Base-by-base conservation (phyloP, 202 grass and related monocot species). In the Digitaria exilis region DNA sequence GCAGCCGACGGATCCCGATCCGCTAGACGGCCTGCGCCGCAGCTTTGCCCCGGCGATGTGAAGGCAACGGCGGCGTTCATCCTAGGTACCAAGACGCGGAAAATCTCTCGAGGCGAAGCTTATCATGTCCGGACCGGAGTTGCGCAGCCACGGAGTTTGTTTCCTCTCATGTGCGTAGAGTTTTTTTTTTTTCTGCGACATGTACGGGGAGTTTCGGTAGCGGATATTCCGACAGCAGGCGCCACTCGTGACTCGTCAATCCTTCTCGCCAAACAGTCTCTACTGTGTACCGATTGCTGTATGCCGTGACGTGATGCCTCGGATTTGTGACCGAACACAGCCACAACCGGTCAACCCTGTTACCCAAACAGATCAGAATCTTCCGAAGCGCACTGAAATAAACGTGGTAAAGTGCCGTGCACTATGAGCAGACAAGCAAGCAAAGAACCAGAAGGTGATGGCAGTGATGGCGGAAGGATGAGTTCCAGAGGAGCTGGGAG, bases 21-120 rank as follows among this genome's bases (percentile, higher is more conserved):
- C 37, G 26, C 77, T 22, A 65, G 28, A 55, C 62, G 5, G 26
- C 60, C 51, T 65, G 43, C 69, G 11, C 87, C 68, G 61, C 65
- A 72, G 80, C 69, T 67, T 51, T 37, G 18, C 26, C 19, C 18
- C 37, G 39, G 32, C 39, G 15, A n/a, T 25, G 67, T 43, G 59
- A 56, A 30, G 52, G 18, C 37, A 42, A 42, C 77, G 63, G 35
- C 54, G 43, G 65, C 29, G 30, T 56, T 75, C 71, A 77, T 85
- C 82, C 78, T 77, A 49, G 71, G 71, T 64, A 85, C 52, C 59
- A n/a, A 28, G 6, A n/a, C 9, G 15, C 17, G 21, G 63, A n/a
- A 68, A 51, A 63, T 43, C 42, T 60, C 25, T 11, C 29, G 5
- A 0, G 5, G 1, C 1, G 2, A 59, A 17, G 19, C 46, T 76